phyloP scores from a whole-genome alignment of 352 stramenopile species.

The Pythium apleroticum region DNA sequence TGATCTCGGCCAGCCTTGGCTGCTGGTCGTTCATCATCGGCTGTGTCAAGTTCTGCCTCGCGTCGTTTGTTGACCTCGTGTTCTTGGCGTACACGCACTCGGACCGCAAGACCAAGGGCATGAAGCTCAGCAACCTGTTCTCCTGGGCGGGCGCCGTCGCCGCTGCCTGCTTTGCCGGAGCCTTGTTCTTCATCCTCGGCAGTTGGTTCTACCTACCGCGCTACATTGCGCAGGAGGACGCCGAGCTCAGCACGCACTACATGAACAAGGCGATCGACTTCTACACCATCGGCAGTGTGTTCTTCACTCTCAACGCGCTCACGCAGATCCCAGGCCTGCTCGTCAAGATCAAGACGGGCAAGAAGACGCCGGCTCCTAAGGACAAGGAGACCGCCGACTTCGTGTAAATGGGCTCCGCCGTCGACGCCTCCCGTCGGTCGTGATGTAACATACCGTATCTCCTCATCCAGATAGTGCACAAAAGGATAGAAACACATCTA shows the following conservation, averaged over 20 bases:
- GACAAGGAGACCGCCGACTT: slow-evolving; percentile 33
- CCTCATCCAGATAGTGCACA: not conserved
- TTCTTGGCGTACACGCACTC: slow-evolving; percentile 67
- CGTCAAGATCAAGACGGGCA: slow-evolving; percentile 39
- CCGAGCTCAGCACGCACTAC: slow-evolving; percentile 46
- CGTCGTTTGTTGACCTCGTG: slow-evolving; percentile 57
- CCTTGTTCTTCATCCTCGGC: slow-evolving; percentile 73
- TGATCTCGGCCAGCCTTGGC: slow-evolving; percentile 58
- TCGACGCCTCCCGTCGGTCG: not conserved
- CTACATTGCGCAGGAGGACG: slow-evolving; percentile 65
- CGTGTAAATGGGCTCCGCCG: slow-evolving; percentile 15
- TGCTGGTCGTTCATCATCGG: slow-evolving; percentile 79
- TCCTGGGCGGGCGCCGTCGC: slow-evolving; percentile 54
- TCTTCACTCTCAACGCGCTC: slow-evolving; percentile 74
- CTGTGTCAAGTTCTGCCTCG: slow-evolving; percentile 62
- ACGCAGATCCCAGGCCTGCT: slow-evolving; percentile 57
- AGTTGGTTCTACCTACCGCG: slow-evolving; percentile 81
- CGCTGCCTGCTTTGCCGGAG: slow-evolving; percentile 60
- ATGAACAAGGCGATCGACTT: slow-evolving; percentile 77
- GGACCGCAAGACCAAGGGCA: slow-evolving; percentile 41
- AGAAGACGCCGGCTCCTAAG: slow-evolving; percentile 23
- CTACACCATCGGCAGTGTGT: slow-evolving; percentile 72
- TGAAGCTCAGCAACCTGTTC: slow-evolving; percentile 53
- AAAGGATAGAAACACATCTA: not conserved
- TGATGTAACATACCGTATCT: slow-evolving; percentile 3